Conservation (phyloP, 169 alveolate genomes). For the Besnoitia besnoiti region DNA sequence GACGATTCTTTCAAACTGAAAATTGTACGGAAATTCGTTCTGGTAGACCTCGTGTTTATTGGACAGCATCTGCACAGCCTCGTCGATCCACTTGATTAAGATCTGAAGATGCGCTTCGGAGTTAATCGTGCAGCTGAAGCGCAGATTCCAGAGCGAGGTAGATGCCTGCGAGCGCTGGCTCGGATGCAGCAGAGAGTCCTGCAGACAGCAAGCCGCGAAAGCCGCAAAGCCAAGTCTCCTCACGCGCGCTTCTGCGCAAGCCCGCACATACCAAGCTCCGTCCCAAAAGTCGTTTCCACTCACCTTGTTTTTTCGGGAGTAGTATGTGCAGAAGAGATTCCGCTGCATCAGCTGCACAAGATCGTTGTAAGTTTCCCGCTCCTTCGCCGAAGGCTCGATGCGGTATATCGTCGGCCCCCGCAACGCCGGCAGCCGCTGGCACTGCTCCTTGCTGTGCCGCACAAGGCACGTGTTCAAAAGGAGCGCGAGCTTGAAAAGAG, state of each 20-base stretch:
- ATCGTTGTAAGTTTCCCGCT: slow-evolving; percentile 46
- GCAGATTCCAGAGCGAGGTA: slow-evolving; percentile 50
- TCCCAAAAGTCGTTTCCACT: too few species aligned
- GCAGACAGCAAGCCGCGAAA: background rate
- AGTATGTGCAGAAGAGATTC: slow-evolving; percentile 63
- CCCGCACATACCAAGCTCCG: too few species aligned
- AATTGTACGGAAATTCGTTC: slow-evolving; percentile 42
- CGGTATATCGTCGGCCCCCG: slow-evolving; percentile 45
- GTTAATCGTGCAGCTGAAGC: slow-evolving; percentile 49
- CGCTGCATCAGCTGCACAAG: slow-evolving; percentile 53
- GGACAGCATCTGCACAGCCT: slow-evolving; percentile 51
- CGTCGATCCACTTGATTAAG: slow-evolving; percentile 48
- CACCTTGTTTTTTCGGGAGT: slow-evolving; percentile 47
- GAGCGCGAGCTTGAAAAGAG: background rate
- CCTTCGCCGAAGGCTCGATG: slow-evolving; percentile 16
- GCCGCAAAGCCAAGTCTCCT: background rate
- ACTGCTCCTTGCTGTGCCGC: slow-evolving; percentile 53
- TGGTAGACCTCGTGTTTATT: slow-evolving; percentile 33
- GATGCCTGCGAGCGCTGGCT: slow-evolving; percentile 47
- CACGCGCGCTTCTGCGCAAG: background rate
- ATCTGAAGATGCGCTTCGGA: slow-evolving; percentile 37
- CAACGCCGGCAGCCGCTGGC: slow-evolving; percentile 50
- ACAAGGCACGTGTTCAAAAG: slow-evolving; percentile 40
- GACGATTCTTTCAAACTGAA: slow-evolving; percentile 21
- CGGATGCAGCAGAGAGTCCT: slow-evolving; percentile 53